Conservation (phyloP, 208 protist genomes). For the Leptomonas seymouri region DNA sequence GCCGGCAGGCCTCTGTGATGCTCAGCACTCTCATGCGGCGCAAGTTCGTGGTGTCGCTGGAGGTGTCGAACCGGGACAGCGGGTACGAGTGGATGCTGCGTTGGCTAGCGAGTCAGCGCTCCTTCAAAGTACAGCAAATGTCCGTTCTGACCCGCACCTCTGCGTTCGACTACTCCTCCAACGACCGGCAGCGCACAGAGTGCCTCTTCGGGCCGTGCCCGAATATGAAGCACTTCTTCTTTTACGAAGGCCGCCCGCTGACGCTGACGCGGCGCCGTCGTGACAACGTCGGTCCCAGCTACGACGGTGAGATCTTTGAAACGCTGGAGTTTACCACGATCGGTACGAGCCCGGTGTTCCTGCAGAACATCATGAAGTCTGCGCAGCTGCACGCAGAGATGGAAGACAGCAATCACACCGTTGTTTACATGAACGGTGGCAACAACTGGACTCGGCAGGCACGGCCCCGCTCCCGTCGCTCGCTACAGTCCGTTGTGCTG, state of each 20-base stretch:
- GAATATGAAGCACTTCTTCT: conserved; percentile 83
- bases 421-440: conserved; percentile 83
- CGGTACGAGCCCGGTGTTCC: conserved; percentile 47
- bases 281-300: conserved; percentile 54
- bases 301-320: conserved; percentile 84
- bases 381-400: conserved; percentile 62
- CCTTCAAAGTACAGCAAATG: conserved; percentile 81
- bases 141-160: conserved; percentile 66
- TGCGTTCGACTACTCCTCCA: conserved; percentile 58
- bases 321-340: conserved; percentile 78
- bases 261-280: conserved; percentile 75
- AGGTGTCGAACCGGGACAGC: conserved; percentile 80
- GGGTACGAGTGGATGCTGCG: conserved; percentile 87
- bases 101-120: conserved; percentile 71
- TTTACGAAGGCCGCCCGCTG: conserved; percentile 71
- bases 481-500: conserved; percentile 92
- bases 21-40: conserved; percentile 53
- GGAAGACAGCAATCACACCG: conserved; percentile 80
- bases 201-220: conserved; percentile 78
- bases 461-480: conserved; percentile 73
- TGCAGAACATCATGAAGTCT: conserved; percentile 77
- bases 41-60: conserved; percentile 82
- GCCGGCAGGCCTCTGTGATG: conserved; percentile 40
- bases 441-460: conserved; percentile 74
- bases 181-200: conserved; percentile 60